A percentile compares a stretch with the other conserved stretches of the same genome.
phyloP scores from a whole-genome alignment of 768 basidiomycete species.

The Hypsizygus marmoreus region DNA sequence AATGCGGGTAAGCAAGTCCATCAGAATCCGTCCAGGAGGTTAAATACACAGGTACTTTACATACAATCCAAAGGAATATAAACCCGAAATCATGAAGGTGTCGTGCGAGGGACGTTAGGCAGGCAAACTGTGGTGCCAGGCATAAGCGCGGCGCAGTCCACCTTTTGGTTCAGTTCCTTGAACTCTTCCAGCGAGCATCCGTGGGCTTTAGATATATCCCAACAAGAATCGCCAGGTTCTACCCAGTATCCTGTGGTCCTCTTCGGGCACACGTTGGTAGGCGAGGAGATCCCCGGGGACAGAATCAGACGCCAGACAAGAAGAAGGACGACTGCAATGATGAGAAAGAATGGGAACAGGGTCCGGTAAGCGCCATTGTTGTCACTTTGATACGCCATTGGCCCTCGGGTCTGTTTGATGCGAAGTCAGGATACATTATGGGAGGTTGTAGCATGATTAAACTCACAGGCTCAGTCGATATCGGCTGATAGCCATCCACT shows the following conservation, averaged over 20 bases:
- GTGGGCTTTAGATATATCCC: slow-evolving; percentile 55
- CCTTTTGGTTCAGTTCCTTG: slow-evolving; percentile 49
- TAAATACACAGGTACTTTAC: slow-evolving; percentile 6
- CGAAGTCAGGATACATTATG: no score
- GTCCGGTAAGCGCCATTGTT: slow-evolving; percentile 51
- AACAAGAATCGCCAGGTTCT: slow-evolving; percentile 64
- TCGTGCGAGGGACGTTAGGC: slow-evolving; percentile 28
- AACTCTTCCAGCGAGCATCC: slow-evolving; percentile 55
- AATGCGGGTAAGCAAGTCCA: slow-evolving; percentile 2
- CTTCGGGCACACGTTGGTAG: slow-evolving; percentile 37
- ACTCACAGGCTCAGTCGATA: slow-evolving; percentile 54
- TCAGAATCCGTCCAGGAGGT: slow-evolving; percentile 4
- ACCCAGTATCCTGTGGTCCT: slow-evolving; percentile 48
- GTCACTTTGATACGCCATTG: slow-evolving; percentile 34
- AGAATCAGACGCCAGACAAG: slow-evolving; percentile 64
- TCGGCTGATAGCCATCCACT: slow-evolving; percentile 57
- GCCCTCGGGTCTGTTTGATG: slow-evolving; percentile 20
- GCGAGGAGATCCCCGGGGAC: slow-evolving; percentile 40
- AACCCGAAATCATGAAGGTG: background rate
- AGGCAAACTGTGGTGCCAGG: slow-evolving; percentile 65
- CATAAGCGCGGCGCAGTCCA: slow-evolving; percentile 59
- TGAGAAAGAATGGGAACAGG: slow-evolving; percentile 73
- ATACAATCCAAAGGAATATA: background rate
- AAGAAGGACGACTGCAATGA: slow-evolving; percentile 62
- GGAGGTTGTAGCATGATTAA: no score